Conservation (phyloP, 2,329 filamentous ascomycete species). For the Pseudofabraea citricarpa region DNA sequence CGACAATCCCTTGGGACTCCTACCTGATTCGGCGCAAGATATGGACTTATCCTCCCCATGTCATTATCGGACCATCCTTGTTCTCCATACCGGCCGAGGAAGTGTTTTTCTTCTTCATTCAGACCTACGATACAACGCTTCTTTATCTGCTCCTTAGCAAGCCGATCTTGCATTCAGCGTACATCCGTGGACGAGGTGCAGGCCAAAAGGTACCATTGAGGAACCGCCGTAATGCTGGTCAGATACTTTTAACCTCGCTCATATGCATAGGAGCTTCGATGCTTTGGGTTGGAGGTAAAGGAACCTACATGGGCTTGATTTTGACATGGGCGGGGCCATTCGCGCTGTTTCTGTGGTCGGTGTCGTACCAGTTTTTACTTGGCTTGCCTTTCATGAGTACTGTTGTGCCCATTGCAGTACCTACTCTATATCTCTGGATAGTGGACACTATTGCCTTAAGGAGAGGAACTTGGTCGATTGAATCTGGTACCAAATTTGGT, state of each 20-base stretch:
- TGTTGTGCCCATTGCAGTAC: constrained; percentile 52
- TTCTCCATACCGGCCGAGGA: constrained; percentile 67
- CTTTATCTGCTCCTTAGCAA: constrained; percentile 66
- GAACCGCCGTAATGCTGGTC: constrained; percentile 39
- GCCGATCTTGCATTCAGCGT: constrained; percentile 50
- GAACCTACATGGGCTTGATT: constrained; percentile 67
- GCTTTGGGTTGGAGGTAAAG: constrained; percentile 39
- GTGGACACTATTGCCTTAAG: constrained; percentile 65
- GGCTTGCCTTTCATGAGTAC: constrained; percentile 54
- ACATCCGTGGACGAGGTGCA: constrained; percentile 31
- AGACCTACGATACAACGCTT: constrained; percentile 68
- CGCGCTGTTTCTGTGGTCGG: constrained; percentile 55
- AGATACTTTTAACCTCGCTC: constrained; percentile 39
- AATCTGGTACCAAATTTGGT: constrained; percentile 61
- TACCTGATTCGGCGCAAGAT: constrained; percentile 64
- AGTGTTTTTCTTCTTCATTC: constrained; percentile 72
- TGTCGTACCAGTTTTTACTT: constrained; percentile 60
- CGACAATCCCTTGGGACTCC: constrained; percentile 73
- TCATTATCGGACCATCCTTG: constrained; percentile 57
- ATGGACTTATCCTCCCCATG: constrained; percentile 67
- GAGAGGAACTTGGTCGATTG: constrained; percentile 69
- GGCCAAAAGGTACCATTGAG: constrained; percentile 11
- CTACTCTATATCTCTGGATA: constrained; percentile 67
- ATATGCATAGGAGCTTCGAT: constrained; percentile 41
- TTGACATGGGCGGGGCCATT: constrained; percentile 65